Percentiles rank a stretch among this genome's conserved stretches.
Conservation (phyloP, 768 basidiomycete genomes). For the Termitomyces sp. region DNA sequence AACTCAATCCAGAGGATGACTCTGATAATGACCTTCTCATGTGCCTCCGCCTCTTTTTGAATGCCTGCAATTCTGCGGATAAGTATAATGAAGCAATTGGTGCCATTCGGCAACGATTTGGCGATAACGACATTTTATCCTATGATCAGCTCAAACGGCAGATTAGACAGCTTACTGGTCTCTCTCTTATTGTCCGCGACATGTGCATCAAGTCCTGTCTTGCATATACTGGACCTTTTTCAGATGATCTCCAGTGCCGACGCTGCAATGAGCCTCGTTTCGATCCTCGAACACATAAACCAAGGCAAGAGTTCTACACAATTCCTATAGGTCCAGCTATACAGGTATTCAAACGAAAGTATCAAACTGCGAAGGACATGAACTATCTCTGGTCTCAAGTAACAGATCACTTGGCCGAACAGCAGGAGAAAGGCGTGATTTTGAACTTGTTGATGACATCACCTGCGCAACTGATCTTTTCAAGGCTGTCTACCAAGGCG, state of each 20-base stretch:
- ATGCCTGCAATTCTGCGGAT: neutral
- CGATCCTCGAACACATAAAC: too few species aligned
- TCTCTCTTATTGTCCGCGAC: too few species aligned
- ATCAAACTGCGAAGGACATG: too few species aligned
- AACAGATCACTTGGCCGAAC: neutral
- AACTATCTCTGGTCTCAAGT: too few species aligned
- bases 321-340: too few species aligned
- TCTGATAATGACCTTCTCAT: neutral
- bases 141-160: too few species aligned
- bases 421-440: neutral
- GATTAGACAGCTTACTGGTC: too few species aligned
- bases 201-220: too few species aligned
- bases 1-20: too few species aligned
- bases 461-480: neutral
- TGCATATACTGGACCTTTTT: too few species aligned
- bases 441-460: neutral
- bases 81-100: neutral
- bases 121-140: neutral
- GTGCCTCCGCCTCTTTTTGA: neutral
- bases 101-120: neutral
- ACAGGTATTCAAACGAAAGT: too few species aligned
- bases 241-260: neutral
- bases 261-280: neutral
- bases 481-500: neutral
- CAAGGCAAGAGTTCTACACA: too few species aligned